phyloP scores from a whole-genome alignment of 345 rosid genomes.

The Nephelium lappaceum region DNA sequence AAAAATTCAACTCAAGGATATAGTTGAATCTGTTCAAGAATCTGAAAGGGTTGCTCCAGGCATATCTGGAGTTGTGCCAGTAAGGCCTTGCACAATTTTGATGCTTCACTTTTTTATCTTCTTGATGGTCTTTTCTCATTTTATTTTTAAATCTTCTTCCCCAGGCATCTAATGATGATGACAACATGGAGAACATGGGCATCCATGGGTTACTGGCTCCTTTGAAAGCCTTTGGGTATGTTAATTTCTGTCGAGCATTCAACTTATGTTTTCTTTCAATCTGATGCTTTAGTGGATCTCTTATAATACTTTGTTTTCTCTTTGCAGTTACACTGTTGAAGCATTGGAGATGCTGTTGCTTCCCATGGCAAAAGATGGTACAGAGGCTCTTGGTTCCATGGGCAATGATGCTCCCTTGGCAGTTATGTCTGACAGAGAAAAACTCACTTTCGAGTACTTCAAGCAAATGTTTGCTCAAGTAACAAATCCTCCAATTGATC shows the following conservation, averaged over 20 bases:
- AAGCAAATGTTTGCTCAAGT: conserved; percentile 99
- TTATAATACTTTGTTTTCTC: conserved; percentile 14
- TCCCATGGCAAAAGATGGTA: conserved; percentile 98
- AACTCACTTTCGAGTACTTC: conserved; percentile 90
- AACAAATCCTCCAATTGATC: conserved; percentile 99
- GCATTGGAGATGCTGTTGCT: conserved; percentile 97
- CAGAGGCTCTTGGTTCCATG: conserved; percentile 99
- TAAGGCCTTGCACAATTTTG: conserved; percentile 34
- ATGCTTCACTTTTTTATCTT: background rate
- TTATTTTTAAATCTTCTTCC: background rate
- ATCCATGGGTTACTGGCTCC: conserved; percentile 89
- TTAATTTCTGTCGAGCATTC: background rate
- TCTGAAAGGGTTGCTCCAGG: conserved; percentile 59
- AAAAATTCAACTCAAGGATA: conserved; percentile 77
- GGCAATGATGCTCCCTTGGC: conserved; percentile 99
- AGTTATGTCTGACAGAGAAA: conserved; percentile 93
- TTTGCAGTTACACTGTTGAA: conserved; percentile 88
- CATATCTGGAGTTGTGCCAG: conserved; percentile 69
- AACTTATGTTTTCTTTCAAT: background rate
- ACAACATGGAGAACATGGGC: conserved; percentile 85
- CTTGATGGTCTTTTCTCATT: background rate
- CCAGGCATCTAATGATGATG: conserved; percentile 76
- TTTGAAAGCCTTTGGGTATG: conserved; percentile 95
- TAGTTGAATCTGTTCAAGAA: conserved; percentile 70
- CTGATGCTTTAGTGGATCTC: conserved; percentile 5